Percentiles rank a stretch among this genome's conserved stretches.
These are phyloP conservation scores for Cornus suecica DNA, from an alignment of 148 eudicot genomes.

Conservation along the genomic window DNA sequence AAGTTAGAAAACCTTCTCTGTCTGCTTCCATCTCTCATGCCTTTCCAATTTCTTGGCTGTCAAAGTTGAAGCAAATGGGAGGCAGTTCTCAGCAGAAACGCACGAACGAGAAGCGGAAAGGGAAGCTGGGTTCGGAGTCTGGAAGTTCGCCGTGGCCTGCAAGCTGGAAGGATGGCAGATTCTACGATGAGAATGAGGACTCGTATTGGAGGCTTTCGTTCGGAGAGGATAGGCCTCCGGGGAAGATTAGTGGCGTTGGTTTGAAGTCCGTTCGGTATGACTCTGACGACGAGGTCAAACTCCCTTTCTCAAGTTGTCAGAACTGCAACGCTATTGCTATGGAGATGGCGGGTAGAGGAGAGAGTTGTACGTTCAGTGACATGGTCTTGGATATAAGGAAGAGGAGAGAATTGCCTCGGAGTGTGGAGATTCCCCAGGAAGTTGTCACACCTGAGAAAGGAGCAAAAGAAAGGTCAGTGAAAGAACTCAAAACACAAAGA, in stretches of 20 bases:
- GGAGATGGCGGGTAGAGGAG: conserved; percentile 15
- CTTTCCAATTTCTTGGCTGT: conserved; percentile 52
- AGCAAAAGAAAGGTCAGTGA: neutral
- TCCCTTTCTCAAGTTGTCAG: conserved; percentile 13
- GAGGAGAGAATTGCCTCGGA: conserved; percentile 14
- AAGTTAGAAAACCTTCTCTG: conserved; percentile 39
- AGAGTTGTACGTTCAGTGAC: conserved; percentile 11
- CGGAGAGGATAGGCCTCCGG: conserved; percentile 19
- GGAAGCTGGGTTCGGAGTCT: conserved; percentile 8
- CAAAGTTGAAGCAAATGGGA: conserved; percentile 41
- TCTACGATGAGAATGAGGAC: conserved; percentile 36
- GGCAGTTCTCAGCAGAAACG: conserved; percentile 15
- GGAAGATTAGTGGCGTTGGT: conserved; percentile 2
- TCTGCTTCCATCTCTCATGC: conserved; percentile 44
- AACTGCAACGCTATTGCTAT: conserved; percentile 14
- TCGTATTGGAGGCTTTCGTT: conserved; percentile 49
- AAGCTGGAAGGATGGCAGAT: conserved; percentile 31
- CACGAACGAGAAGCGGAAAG: conserved; percentile 14
- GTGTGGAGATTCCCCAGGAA: neutral
- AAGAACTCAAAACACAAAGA: neutral
- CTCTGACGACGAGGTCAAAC: conserved; percentile 29
- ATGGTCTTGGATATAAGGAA: conserved; percentile 17
- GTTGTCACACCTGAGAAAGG: neutral
- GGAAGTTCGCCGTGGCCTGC: conserved; percentile 1
- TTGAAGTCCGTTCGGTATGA: conserved; percentile 20